Base-by-base conservation (phyloP, 2,329 filamentous ascomycete genomes). In the Botrytis medusae region DNA sequence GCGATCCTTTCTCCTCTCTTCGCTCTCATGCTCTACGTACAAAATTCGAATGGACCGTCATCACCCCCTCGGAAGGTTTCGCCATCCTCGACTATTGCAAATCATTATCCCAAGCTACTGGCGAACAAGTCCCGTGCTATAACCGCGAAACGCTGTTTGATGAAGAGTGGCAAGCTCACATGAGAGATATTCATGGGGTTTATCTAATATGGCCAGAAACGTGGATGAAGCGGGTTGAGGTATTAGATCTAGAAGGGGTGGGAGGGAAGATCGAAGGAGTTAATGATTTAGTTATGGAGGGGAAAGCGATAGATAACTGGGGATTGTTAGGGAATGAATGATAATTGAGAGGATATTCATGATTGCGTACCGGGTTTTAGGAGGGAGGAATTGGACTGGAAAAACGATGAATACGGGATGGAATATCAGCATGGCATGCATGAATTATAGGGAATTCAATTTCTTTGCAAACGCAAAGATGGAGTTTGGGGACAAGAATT, bases 111-210 rank as follows among this genome's bases (percentile, higher is more conserved):
- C 72, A 73, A 2, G 71, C 76, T 1, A 61, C n/a, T 48, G 60
- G 32, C 20, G 73, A 57, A 32, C 48, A 72, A 42, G 70, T 74
- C 0, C 79, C 79, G 20, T 80, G 79, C 46, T 80, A 80, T 37
- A 78, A 80, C 40, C 78, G 79, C 25, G 77, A 79, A 57, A 80
- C 77, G 16, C 72, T 80, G 1, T 80, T 78, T 44, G 79, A 80
- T 51, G 79, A 79, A 72, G 78, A 79, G 72, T 79, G 79, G 78
- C 78, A 79, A 72, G 74, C 74, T 51, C 79, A 80, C 71, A 80
- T 80, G 77, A 77, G 78, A 32, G 79, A 80, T 74, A 75, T 80
- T 25, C 78, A 80, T 74, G 79, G 79, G 1, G 77, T 80, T 1
- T 79, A 77, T 51, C 62, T 79, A 37, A 59, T 80, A 1, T 80